phyloP scores from a whole-genome alignment of 805 yeast species.

The Zygoascus bituminiphila region DNA sequence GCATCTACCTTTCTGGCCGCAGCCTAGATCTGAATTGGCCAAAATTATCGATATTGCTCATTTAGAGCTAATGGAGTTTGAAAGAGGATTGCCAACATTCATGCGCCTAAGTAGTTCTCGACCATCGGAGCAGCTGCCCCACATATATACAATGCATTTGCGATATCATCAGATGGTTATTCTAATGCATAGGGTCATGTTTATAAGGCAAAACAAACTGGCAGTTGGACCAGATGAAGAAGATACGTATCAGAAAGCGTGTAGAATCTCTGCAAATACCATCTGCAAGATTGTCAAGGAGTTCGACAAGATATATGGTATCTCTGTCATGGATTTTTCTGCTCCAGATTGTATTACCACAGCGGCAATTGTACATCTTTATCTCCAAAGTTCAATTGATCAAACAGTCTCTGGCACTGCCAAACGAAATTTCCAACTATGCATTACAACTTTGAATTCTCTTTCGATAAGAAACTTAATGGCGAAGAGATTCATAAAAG shows the following conservation, averaged over 20 bases:
- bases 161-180: slow-evolving; percentile 7
- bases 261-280: slow-evolving; percentile 9
- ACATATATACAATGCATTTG: slow-evolving; percentile 13
- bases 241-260: slow-evolving; percentile 6
- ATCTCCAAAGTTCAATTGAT: slow-evolving; percentile 1
- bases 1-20: slow-evolving; percentile 11
- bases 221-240: neutral
- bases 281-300: slow-evolving; percentile 10
- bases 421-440: slow-evolving; percentile 1
- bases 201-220: neutral
- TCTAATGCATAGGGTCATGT: slow-evolving; percentile 9
- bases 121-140: slow-evolving; percentile 10
- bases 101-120: slow-evolving; percentile 8
- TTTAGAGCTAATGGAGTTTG: slow-evolving; percentile 14
- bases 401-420: neutral
- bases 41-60: slow-evolving; percentile 7
- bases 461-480: slow-evolving; percentile 3
- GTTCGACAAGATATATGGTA: slow-evolving; percentile 8
- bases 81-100: slow-evolving; percentile 10
- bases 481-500: neutral
- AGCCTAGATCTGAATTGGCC: slow-evolving; percentile 7
- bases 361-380: slow-evolving; percentile 14
- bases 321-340: slow-evolving; percentile 10
- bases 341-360: slow-evolving; percentile 11
- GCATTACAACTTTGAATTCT: slow-evolving; percentile 4